Evolutionary conservation across 78 protist genomes (phyloP), one percentile per base, ranked within the genome.

Genomic region (Speleostelium caveatum): DNA sequence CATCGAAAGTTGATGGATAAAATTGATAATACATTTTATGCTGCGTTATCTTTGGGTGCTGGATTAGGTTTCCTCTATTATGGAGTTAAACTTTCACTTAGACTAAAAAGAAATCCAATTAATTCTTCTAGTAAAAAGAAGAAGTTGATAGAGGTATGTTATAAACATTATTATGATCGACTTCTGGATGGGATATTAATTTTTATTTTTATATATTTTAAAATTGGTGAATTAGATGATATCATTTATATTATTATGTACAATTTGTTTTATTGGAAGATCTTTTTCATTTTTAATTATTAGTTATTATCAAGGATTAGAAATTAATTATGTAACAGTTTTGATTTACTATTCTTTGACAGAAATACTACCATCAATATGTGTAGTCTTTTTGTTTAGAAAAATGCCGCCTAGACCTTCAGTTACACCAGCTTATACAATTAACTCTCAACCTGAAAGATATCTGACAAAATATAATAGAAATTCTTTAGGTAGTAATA

Each of bases 381-480:
- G 65, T 53, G 89, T 79, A 14, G 56, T 79, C 38, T 55, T 79
- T 28, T 36, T 79, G 24, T 79, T 79, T 66, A 65, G 89, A 67
- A 79, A 79, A 42, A 67, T 79, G 76, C 89, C 89, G 5, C 89
- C 89, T 30, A 72, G 53, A 45, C n/a, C n/a, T n/a, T n/a, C n/a
- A n/a, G n/a, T n/a, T n/a, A n/a, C n/a, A n/a, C n/a, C n/a, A n/a
- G n/a, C n/a, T n/a, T n/a, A n/a, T n/a, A n/a, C n/a, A n/a, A n/a
- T n/a, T n/a, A n/a, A n/a, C n/a, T n/a, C n/a, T n/a, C n/a, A n/a
- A n/a, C n/a, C n/a, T n/a, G n/a, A n/a, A n/a, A n/a, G n/a, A n/a
- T n/a, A n/a, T n/a, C n/a, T n/a, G n/a, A n/a, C n/a, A n/a, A n/a
- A n/a, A n/a, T n/a, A n/a, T n/a, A n/a, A n/a, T n/a, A n/a, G n/a